phyloP scores from a whole-genome alignment of 2,329 filamentous ascomycete genomes.

The Diplodia corticola region DNA sequence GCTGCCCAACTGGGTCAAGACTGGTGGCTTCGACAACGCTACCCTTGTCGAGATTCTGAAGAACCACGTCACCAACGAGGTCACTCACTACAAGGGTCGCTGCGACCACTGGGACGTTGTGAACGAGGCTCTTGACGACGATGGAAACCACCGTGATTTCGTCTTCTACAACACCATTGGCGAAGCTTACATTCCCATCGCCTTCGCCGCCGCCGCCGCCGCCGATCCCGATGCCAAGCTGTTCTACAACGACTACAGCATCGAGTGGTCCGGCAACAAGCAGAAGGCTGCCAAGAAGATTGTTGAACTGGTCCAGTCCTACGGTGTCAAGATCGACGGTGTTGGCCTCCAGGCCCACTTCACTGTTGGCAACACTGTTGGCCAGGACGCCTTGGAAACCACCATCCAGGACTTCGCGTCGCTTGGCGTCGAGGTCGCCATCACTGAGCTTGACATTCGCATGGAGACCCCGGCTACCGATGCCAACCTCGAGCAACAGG shows the following conservation, averaged over 20 bases:
- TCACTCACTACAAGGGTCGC: constrained; percentile 43
- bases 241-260: constrained; percentile 59
- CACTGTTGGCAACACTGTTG: constrained; percentile 41
- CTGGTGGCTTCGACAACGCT: constrained; percentile 40
- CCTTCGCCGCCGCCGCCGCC: constrained; percentile 56
- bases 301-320: constrained; percentile 40
- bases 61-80: constrained; percentile 44
- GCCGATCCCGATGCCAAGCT: constrained; percentile 60
- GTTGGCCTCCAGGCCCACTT: constrained; percentile 58
- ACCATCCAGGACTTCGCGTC: constrained; percentile 54
- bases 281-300: constrained; percentile 38
- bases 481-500: constrained; percentile 30
- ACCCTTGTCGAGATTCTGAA: constrained; percentile 44
- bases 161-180: constrained; percentile 48
- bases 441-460: constrained; percentile 65
- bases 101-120: constrained; percentile 65
- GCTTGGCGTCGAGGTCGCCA: constrained; percentile 59
- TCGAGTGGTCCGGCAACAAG: constrained; percentile 42
- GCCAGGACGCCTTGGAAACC: constrained; percentile 39
- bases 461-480: constrained; percentile 32
- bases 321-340: constrained; percentile 38
- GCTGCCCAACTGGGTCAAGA: constrained; percentile 41
- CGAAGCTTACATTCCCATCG: constrained; percentile 54
- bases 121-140: constrained; percentile 60
- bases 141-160: constrained; percentile 56